Percentiles rank a stretch among this genome's conserved stretches.
These are phyloP conservation scores for Lepraria neglecta DNA, from an alignment of 495 filamentous ascomycete species.

Conservation along the genomic window DNA sequence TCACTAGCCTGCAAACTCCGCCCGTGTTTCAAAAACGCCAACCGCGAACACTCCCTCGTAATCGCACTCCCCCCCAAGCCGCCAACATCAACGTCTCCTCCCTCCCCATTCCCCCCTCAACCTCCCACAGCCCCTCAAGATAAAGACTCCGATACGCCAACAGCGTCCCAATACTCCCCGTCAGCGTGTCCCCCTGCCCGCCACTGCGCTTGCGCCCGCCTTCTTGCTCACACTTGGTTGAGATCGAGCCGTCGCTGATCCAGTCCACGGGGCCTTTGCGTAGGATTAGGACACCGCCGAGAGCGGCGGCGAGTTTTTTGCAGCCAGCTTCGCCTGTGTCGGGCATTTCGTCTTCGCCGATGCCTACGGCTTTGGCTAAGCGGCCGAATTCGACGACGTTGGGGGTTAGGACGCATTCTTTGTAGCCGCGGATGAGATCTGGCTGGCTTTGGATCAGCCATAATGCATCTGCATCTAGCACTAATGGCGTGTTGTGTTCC, in stretches of 20 bases:
- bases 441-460: slow-evolving; percentile 69
- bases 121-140: slow-evolving; percentile 71
- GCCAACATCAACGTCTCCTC: slow-evolving; percentile 66
- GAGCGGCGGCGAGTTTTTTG: slow-evolving; percentile 62
- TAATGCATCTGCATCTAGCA: slow-evolving; percentile 89
- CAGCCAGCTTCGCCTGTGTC: slow-evolving; percentile 44
- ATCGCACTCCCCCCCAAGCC: slow-evolving; percentile 83
- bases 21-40: slow-evolving; percentile 81
- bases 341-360: slow-evolving; percentile 47
- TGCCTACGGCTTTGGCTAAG: slow-evolving; percentile 61
- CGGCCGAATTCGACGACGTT: slow-evolving; percentile 91
- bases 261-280: slow-evolving; percentile 85
- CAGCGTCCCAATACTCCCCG: slow-evolving; percentile 80
- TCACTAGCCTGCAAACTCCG: slow-evolving; percentile 90
- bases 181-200: slow-evolving; percentile 93
- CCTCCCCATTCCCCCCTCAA: slow-evolving; percentile 41
- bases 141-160: slow-evolving; percentile 85
- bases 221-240: slow-evolving; percentile 62
- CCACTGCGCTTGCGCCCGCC: slow-evolving; percentile 87
- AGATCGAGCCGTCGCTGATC: slow-evolving; percentile 74
- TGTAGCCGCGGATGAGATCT: slow-evolving; percentile 70
- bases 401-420: slow-evolving; percentile 81
- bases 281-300: slow-evolving; percentile 84
- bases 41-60: slow-evolving; percentile 83
- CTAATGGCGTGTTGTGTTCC: slow-evolving; percentile 66